Evolutionary conservation across 495 filamentous ascomycete species (phyloP).

Genomic region (Hyaloscypha variabilis): DNA sequence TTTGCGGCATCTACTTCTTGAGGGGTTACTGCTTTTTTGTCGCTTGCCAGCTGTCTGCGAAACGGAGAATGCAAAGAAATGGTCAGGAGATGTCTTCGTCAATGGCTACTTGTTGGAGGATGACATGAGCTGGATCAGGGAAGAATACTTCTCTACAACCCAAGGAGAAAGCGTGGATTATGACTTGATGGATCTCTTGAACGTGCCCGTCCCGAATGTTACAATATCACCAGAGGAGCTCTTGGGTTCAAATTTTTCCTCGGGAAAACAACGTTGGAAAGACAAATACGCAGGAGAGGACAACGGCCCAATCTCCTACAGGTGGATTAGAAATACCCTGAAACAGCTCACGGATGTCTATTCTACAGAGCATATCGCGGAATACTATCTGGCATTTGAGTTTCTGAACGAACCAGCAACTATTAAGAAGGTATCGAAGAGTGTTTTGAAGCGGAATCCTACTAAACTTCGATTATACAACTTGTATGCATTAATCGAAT

Average conservation of each 20-base stretch:
- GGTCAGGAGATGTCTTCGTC: slow-evolving; percentile 25
- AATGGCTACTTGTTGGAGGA: slow-evolving; percentile 20
- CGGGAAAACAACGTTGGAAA: slow-evolving; percentile 12
- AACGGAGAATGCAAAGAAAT: slow-evolving; percentile 19
- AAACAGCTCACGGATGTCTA: slow-evolving; percentile 51
- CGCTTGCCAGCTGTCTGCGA: slow-evolving; percentile 55
- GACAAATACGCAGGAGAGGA: slow-evolving; percentile 6
- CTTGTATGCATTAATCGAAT: slow-evolving; percentile 75
- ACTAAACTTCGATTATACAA: slow-evolving; percentile 74
- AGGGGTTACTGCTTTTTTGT: slow-evolving; percentile 72
- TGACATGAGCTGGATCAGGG: slow-evolving; percentile 6
- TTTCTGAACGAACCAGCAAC: slow-evolving; percentile 54
- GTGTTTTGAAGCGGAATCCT: slow-evolving; percentile 66
- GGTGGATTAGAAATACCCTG: slow-evolving; percentile 39
- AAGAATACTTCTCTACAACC: not conserved
- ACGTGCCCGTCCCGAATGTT: slow-evolving; percentile 13
- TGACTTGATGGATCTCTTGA: slow-evolving; percentile 3
- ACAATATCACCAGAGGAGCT: slow-evolving; percentile 16
- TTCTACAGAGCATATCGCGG: slow-evolving; percentile 57
- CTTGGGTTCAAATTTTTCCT: slow-evolving; percentile 13
- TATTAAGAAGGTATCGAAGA: slow-evolving; percentile 74
- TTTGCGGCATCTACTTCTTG: slow-evolving; percentile 52
- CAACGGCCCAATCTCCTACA: slow-evolving; percentile 21
- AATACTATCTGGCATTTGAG: slow-evolving; percentile 74
- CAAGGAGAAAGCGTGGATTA: not conserved